Evolutionary conservation across 2,329 filamentous ascomycete species (phyloP).

Genomic region (Teratosphaeria viscida): DNA sequence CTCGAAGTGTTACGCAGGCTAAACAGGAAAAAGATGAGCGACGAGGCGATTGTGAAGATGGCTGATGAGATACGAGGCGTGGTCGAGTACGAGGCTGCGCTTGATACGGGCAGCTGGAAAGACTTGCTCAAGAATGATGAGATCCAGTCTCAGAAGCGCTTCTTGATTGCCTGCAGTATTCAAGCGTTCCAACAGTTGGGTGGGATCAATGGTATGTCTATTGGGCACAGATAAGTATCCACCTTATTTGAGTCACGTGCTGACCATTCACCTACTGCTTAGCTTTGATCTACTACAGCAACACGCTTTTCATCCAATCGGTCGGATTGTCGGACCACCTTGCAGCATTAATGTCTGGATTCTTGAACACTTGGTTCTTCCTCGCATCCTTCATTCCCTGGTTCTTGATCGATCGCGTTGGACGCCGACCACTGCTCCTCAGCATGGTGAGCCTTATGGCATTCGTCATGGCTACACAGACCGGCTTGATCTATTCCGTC

Average conservation of each 20-base stretch:
- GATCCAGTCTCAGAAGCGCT: not conserved
- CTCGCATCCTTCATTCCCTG: conserved; percentile 37
- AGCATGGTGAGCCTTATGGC: conserved; percentile 38
- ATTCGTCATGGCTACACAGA: conserved; percentile 54
- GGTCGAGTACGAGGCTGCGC: conserved; percentile 23
- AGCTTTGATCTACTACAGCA: conserved; percentile 14
- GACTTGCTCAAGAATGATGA: conserved; percentile 11
- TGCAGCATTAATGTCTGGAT: conserved; percentile 22
- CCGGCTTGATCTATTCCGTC: conserved; percentile 29
- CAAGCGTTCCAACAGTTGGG: conserved; percentile 12
- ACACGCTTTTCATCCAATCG: conserved; percentile 19
- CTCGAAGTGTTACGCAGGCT: not conserved
- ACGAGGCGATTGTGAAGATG: not conserved
- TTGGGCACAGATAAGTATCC: too few species aligned
- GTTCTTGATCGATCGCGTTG: conserved; percentile 35
- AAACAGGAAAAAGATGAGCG: not conserved
- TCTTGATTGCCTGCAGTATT: conserved; percentile 3
- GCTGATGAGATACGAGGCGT: not conserved
- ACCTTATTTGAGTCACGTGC: not conserved
- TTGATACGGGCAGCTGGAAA: conserved; percentile 26
- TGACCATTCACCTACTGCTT: not conserved
- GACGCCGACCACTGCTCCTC: conserved; percentile 48
- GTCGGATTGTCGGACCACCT: conserved; percentile 16
- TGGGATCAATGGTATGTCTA: conserved; percentile 12
- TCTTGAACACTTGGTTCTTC: conserved; percentile 40